Conservation (phyloP, 176 grass and related monocot genomes). For the Otatea glauca region DNA sequence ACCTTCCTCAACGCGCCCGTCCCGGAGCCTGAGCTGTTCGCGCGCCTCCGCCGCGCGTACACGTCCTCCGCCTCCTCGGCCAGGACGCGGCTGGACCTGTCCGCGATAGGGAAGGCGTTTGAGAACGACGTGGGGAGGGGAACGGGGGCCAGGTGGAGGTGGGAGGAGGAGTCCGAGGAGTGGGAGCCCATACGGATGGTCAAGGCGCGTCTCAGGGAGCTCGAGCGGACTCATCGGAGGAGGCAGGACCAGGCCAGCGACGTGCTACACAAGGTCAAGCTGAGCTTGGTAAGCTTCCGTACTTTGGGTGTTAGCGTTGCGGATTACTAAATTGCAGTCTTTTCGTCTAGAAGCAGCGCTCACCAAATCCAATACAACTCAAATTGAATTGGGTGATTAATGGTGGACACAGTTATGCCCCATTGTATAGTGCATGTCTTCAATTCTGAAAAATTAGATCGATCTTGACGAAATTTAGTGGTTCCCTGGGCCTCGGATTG, state of each 20-base stretch:
- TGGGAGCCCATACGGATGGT: conserved; percentile 84
- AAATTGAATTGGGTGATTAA: conserved; percentile 1
- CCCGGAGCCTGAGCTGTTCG: conserved; percentile 74
- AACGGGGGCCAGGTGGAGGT: conserved; percentile 15
- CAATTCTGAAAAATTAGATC: conserved; percentile 3
- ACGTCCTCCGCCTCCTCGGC: conserved; percentile 46
- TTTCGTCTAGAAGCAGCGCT: neutral
- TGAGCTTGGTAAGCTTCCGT: conserved; percentile 62
- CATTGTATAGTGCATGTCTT: neutral
- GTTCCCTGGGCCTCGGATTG: neutral
- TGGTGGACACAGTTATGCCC: neutral
- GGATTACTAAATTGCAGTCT: neutral
- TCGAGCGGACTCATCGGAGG: conserved; percentile 53
- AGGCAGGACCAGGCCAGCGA: conserved; percentile 61
- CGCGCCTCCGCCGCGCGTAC: conserved; percentile 59
- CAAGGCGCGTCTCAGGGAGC: conserved; percentile 68
- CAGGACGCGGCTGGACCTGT: conserved; percentile 72
- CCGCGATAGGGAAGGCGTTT: conserved; percentile 71
- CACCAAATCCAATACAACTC: neutral
- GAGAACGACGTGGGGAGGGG: conserved; percentile 58
- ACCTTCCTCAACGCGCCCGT: conserved; percentile 70
- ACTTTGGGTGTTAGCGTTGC: neutral
- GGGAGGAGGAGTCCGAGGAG: conserved; percentile 54
- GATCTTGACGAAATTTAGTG: neutral
- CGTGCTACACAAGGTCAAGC: conserved; percentile 84